Conservation (phyloP, 1,139 yeast species). For the Hyphopichia fennica region DNA sequence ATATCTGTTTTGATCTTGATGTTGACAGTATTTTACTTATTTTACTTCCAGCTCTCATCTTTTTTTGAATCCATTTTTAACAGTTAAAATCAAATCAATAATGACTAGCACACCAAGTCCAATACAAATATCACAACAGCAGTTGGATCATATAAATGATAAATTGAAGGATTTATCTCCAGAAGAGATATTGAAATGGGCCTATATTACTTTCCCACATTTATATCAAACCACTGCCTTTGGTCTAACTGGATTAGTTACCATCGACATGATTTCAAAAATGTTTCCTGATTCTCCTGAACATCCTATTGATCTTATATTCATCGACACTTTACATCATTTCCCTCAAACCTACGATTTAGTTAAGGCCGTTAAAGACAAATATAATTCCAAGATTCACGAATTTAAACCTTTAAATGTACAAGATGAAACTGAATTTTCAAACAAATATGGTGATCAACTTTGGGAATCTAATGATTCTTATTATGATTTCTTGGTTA, state of each 20-base stretch:
- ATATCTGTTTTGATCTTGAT: not conserved
- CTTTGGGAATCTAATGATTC: slow-evolving; percentile 85
- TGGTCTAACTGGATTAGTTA: slow-evolving; percentile 89
- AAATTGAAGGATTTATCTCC: slow-evolving; percentile 59
- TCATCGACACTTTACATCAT: slow-evolving; percentile 88
- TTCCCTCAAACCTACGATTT: slow-evolving; percentile 90
- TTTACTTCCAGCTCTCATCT: not conserved
- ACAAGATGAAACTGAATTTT: slow-evolving; percentile 63
- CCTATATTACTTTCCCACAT: slow-evolving; percentile 75
- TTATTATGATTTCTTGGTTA: slow-evolving; percentile 80
- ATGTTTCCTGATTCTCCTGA: slow-evolving; percentile 24
- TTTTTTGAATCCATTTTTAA: not conserved
- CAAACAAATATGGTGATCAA: slow-evolving; percentile 63
- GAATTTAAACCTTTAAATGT: slow-evolving; percentile 66
- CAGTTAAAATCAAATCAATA: not conserved
- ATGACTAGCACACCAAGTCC: slow-evolving; percentile 2
- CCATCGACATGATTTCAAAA: slow-evolving; percentile 79
- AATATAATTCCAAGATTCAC: slow-evolving; percentile 58
- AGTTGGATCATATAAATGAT: slow-evolving; percentile 63
- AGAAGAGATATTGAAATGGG: slow-evolving; percentile 78
- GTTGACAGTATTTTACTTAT: not conserved
- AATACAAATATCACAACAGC: slow-evolving; percentile 35
- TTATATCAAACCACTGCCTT: slow-evolving; percentile 92
- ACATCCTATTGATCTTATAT: slow-evolving; percentile 70
- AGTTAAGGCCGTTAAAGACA: slow-evolving; percentile 54